Evolutionary conservation across 345 rosid species (phyloP), one percentile per base, ranked within the genome.

Genomic region (Arabidopsis arenosa): DNA sequence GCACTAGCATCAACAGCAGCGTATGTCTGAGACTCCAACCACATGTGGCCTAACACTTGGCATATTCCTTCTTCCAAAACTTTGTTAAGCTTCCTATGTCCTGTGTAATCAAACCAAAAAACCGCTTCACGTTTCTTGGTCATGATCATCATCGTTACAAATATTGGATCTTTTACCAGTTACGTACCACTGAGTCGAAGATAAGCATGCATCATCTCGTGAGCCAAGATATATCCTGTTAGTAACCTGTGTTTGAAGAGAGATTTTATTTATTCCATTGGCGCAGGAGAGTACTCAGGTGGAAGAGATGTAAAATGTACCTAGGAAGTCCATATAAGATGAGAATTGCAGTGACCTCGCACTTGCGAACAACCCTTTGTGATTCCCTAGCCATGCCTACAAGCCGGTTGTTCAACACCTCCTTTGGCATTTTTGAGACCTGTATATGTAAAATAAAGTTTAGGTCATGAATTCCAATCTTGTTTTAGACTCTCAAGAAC

Each of bases 171-270:
- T 18, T 43, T 60, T 17, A 61, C 30, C 63, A 14, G 18, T 23
- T 37, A 47, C 63, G 4, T 77, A 94, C 98, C 97, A 77, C 73
- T 84, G 60, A 95, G 94, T 48, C 99, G 85, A 72, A 95, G 89
- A 91, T 93, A 95, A 8, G 96, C 99, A 35, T 95, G 99, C 98
- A 92, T 95, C 97, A 95, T 90, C 74, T 95, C 97, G 72, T 95
- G 99, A 58, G 97, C 97, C 68, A 95, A 80, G 74, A 95, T 90
- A 23, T 96, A 86, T 37, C 97, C 99, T 1, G 97, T 92, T 74
- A 95, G 74, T 81, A 95, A 81, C 82, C 99, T 94, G 87, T 63
- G 15, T 66, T 11, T 49, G 15, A 15, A 17, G 1, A 63, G 0
- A 5, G 4, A 63, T 0, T 23, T 23, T 23, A 23, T 23, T 23